Evolutionary conservation across 1,284 basidiomycete species (phyloP).

Genomic region (Athelia psychrophila): DNA sequence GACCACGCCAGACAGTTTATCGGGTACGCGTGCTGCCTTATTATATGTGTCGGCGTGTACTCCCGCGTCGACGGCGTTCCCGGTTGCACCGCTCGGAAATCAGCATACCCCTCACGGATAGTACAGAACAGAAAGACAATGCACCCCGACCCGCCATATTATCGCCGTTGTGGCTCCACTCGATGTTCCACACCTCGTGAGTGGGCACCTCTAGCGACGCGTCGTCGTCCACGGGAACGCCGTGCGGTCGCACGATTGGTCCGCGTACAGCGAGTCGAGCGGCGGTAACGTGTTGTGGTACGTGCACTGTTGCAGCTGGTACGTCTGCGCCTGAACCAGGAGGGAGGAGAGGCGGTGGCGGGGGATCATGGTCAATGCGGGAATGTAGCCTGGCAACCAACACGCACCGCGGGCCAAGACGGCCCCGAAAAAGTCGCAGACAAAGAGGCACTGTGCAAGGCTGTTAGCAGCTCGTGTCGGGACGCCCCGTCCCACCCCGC

Average conservation of each 20-base stretch:
- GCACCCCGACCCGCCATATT: no score
- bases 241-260: conserved; percentile 80
- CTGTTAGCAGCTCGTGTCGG: conserved; percentile 70
- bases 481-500: conserved; percentile 92
- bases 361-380: conserved; percentile 90
- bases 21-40: conserved; percentile 74
- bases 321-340: conserved; percentile 81
- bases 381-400: conserved; percentile 68
- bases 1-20: conserved; percentile 90
- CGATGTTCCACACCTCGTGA: conserved; percentile 95
- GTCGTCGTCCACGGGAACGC: conserved; percentile 86
- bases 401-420: no score
- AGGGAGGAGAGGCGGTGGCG: conserved; percentile 83
- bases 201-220: conserved; percentile 82
- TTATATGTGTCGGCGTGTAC: conserved; percentile 55
- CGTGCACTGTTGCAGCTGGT: conserved; percentile 77
- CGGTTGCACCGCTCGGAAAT: conserved; percentile 80
- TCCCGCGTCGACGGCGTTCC: conserved; percentile 44
- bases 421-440: conserved; percentile 17
- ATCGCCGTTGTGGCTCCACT: conserved; percentile 92
- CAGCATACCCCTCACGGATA: conserved; percentile 83
- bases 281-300: conserved; percentile 65
- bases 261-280: conserved; percentile 77
- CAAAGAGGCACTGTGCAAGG: conserved; percentile 92
- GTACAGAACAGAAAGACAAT: conserved; percentile 85